Evolutionary conservation across 1,284 basidiomycete genomes (phyloP).

Genomic region (Thecaphora thlaspeos): DNA sequence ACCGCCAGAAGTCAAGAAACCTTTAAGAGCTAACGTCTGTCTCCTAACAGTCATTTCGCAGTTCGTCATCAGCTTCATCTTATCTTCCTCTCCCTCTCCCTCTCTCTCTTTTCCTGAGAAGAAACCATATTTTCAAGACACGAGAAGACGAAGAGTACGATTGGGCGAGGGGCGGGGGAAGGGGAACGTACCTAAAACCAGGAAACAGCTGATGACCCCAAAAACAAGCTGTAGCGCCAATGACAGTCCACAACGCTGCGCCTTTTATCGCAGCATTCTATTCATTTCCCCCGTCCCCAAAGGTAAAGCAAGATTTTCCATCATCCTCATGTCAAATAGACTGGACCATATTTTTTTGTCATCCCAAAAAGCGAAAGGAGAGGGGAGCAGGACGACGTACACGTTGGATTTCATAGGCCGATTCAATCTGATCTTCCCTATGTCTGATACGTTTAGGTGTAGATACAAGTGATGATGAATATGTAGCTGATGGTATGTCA

Average conservation of each 20-base stretch:
- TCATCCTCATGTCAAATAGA: too few relatives aligned
- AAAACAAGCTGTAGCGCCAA: conserved; percentile 38
- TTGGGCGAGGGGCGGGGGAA: conserved; percentile 1
- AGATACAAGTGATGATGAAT: conserved; percentile 17
- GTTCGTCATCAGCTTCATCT: too few relatives aligned
- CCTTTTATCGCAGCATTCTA: conserved; percentile 47
- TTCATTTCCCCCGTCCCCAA: too few relatives aligned
- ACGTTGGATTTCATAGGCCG: conserved; percentile 46
- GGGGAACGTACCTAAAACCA: conserved; percentile 22
- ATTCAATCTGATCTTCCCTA: conserved; percentile 41
- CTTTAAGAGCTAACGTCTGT: conserved; percentile 50
- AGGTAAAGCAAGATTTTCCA: too few relatives aligned
- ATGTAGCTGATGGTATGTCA: not conserved
- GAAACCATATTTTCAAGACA: too few relatives aligned
- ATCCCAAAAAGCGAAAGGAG: too few relatives aligned
- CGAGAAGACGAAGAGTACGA: not conserved
- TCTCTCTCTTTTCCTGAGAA: not conserved
- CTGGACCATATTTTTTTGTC: too few relatives aligned
- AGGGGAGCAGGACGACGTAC: conserved; percentile 33
- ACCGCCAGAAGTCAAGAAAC: conserved; percentile 40
- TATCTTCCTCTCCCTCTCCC: too few relatives aligned
- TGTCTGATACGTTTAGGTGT: conserved; percentile 37
- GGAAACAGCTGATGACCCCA: conserved; percentile 49
- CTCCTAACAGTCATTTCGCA: too few relatives aligned
- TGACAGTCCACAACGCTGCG: conserved; percentile 30